Percentiles rank a stretch among this genome's conserved stretches.
Conservation (phyloP, 2,329 filamentous ascomycete species). For the Penicillium sp. region DNA sequence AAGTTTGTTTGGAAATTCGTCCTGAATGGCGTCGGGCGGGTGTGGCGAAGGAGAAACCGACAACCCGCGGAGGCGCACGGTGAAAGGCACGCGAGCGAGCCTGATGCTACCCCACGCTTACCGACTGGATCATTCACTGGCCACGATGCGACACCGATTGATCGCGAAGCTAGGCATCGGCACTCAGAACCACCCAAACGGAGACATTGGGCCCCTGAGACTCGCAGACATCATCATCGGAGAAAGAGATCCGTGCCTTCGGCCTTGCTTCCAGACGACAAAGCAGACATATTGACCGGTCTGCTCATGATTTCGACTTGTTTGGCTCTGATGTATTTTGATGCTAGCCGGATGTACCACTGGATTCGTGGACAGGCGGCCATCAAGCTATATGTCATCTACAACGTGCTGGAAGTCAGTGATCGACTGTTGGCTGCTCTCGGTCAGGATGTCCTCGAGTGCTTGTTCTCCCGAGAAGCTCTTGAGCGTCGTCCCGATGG, state of each 20-base stretch:
- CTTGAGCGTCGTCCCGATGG: constrained; percentile 82
- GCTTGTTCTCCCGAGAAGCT: constrained; percentile 87
- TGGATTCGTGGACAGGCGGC: constrained; percentile 93
- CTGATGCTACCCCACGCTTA: constrained; percentile 17
- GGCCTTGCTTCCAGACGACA: constrained; percentile 78
- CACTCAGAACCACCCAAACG: constrained; percentile 21
- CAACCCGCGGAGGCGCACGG: constrained; percentile 9
- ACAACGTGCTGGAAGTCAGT: constrained; percentile 87
- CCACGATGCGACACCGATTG: constrained; percentile 10
- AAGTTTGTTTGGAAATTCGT: constrained; percentile 71
- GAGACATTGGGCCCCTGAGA: constrained; percentile 29
- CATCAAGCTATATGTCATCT: constrained; percentile 98
- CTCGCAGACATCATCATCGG: constrained; percentile 53
- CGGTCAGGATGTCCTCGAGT: constrained; percentile 94
- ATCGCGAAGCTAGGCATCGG: constrained; percentile 23
- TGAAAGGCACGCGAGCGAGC: constrained; percentile 20
- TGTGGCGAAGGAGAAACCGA: constrained; percentile 61
- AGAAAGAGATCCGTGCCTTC: constrained; percentile 82
- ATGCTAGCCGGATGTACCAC: constrained; percentile 97
- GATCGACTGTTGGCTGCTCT: constrained; percentile 86
- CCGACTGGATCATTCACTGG: constrained; percentile 15
- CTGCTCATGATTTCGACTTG: constrained; percentile 83
- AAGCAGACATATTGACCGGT: constrained; percentile 90
- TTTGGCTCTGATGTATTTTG: constrained; percentile 78
- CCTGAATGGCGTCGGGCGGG: constrained; percentile 69